Evolutionary conservation across 306 rosid genomes (phyloP).

Genomic region (Cercis canadensis): DNA sequence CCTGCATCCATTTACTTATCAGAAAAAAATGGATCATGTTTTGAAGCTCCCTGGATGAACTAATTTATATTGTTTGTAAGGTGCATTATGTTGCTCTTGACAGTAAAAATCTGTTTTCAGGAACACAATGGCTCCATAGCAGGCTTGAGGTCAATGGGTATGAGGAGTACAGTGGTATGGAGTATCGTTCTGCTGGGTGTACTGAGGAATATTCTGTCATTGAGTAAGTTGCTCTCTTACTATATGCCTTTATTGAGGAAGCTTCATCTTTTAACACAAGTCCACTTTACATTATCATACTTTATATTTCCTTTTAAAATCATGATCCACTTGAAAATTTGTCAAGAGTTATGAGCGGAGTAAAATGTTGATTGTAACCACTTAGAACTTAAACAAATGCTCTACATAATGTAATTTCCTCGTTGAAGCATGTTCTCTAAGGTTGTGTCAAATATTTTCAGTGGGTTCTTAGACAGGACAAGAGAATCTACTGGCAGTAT

Average conservation of each 20-base stretch:
- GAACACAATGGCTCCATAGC: constrained; percentile 90
- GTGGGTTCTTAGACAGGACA: no score
- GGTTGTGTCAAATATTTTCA: no score
- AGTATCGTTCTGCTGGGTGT: constrained; percentile 95
- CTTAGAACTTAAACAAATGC: no score
- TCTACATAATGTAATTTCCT: no score
- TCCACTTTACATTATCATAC: constrained; percentile 13
- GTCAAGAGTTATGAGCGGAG: not conserved
- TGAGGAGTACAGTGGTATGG: constrained; percentile 89
- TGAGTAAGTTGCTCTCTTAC: constrained; percentile 56
- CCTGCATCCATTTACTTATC: constrained; percentile 1
- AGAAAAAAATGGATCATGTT: not conserved
- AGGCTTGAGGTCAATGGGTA: constrained; percentile 82
- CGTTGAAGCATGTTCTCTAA: no score
- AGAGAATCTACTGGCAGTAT: no score
- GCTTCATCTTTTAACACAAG: constrained; percentile 7
- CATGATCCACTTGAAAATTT: not conserved
- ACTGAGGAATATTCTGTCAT: constrained; percentile 80
- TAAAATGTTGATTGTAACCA: not conserved
- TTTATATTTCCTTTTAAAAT: not conserved
- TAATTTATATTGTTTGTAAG: constrained; percentile 4
- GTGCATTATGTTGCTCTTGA: constrained; percentile 25
- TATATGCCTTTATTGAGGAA: constrained; percentile 5
- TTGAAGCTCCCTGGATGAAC: constrained; percentile 2
- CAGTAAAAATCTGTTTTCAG: constrained; percentile 46